Evolutionary conservation across 169 alveolate species (phyloP), one percentile per base, ranked within the genome.

Genomic region (Plasmodium relictum): DNA sequence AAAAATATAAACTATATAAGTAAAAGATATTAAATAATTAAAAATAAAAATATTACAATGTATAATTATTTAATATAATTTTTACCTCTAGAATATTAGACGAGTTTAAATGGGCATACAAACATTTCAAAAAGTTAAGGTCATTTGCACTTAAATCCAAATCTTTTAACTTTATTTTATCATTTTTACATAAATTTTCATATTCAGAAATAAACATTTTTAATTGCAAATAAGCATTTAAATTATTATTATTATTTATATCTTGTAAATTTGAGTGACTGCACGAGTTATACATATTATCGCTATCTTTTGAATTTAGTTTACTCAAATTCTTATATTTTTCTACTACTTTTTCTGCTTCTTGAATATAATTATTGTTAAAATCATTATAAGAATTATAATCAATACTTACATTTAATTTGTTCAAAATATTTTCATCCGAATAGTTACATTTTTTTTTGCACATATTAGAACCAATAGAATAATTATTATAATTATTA

Each of bases 261-360:
- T 63, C 76, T 14, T 63, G 71, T 2, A 63, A 16, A 9, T 20
- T 78, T 5, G 78, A 63, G 20, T 78, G 76, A 26, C 66, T 54
- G 16, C 78, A 63, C n/a, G 89, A 48, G 20, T 52, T 78, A 42
- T 78, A 78, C 89, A 78, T 78, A 24, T 78, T 78, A 18, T 78
- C 89, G 48, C 89, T 78, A 31, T 78, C 89, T 52, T 78, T 78
- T 22, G 89, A 78, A 26, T 78, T 78, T 6, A 78, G 37, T 50
- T 78, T 78, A 41, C 58, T 56, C 12, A 78, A 50, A 37, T 78
- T 78, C 48, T 78, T 78, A 42, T 78, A 78, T 65, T 78, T 78
- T 42, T 78, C 89, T 10, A 78, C 89, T 0, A 78, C 80, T 44
- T 78, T 78, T 41, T 78, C 89, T 20, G 89, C 89, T 26, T 78